Conservation (phyloP, 176 grass and related monocot species). For the Areca catechu region DNA sequence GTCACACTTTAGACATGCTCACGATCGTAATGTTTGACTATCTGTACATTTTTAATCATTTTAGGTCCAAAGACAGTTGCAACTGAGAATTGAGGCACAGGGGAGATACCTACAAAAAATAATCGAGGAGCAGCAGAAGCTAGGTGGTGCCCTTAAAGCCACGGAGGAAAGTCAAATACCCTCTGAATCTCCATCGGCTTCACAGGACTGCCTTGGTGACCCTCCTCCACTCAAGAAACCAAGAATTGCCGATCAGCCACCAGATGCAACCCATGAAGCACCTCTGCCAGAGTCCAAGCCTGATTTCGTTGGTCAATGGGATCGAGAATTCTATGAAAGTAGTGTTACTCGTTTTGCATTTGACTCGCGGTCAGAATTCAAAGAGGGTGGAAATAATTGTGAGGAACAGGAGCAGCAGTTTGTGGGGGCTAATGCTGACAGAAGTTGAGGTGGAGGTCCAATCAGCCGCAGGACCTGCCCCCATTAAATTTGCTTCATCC, state of each 20-base stretch:
- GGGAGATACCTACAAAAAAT: conserved; percentile 92
- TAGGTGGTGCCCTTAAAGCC: conserved; percentile 40
- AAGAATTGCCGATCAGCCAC: conserved; percentile 30
- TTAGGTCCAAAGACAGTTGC: conserved; percentile 92
- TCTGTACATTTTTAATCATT: background rate
- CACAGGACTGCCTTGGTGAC: conserved; percentile 45
- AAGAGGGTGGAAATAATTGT: conserved; percentile 28
- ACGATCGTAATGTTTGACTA: too few species aligned
- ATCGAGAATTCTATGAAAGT: conserved; percentile 43
- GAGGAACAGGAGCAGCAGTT: conserved; percentile 20
- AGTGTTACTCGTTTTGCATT: conserved; percentile 24
- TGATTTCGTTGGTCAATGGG: conserved; percentile 59
- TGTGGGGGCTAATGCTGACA: background rate
- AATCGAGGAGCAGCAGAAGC: conserved; percentile 86
- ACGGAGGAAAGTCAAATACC: conserved; percentile 42
- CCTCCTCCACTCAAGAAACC: conserved; percentile 43
- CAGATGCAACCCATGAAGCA: conserved; percentile 28
- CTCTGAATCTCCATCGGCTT: conserved; percentile 36
- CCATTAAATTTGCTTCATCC: too few species aligned
- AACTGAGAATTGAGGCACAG: conserved; percentile 95
- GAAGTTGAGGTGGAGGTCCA: background rate
- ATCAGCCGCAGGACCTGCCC: too few species aligned
- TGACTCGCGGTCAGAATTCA: conserved; percentile 29
- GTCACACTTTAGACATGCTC: background rate
- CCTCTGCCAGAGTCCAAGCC: conserved; percentile 41